Evolutionary conservation across 768 basidiomycete genomes (phyloP), one percentile per base, ranked within the genome.

Genomic region (Trametes meyenii): DNA sequence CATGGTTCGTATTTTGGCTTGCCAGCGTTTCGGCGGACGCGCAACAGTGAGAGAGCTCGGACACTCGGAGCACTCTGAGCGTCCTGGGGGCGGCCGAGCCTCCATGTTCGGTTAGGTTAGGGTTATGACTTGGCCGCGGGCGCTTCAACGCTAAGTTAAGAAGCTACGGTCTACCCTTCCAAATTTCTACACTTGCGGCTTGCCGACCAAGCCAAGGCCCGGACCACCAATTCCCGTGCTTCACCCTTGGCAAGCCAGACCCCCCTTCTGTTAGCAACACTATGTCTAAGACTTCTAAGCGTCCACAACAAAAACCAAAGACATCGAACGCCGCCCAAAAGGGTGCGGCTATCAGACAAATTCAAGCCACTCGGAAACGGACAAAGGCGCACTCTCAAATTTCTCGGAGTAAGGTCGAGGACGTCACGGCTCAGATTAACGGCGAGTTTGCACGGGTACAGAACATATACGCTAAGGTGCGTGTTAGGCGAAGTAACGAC

Each of bases 361-460:
- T 50, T 24, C 49, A 58, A 3, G 19, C 50, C 1, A 19, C 57
- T 2, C 40, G 44, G 43, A 50, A 43, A 33, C 57, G 48, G 5
- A 43, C 57, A 19, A 58, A 50, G 23, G 57, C 57, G 2, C 49
- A 50, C 7, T 13, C 49, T 1, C 49, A 40, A 5, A 58, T 50
- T 2, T 43, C 57, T 12, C 40, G 44, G 13, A 44, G 50, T 13
- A 49, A 58, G 26, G 57, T 23, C 1, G 57, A 40, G 19, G 42
- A 58, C 40, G 42, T 43, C 6, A 50, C 57, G 4, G 57, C 40
- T 2, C 49, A 58, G 33, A 58, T 58, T 26, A 58, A 58, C 42
- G 57, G 57, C 3, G 49, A 58, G n/a, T 58, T 58, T 26, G 49
- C 48, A 26, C 57, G 35, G 39, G 49, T 58, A 29, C 57, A 51